These are phyloP conservation scores for Candida saitoana DNA, from an alignment of 805 yeast genomes.

Conservation along the genomic window DNA sequence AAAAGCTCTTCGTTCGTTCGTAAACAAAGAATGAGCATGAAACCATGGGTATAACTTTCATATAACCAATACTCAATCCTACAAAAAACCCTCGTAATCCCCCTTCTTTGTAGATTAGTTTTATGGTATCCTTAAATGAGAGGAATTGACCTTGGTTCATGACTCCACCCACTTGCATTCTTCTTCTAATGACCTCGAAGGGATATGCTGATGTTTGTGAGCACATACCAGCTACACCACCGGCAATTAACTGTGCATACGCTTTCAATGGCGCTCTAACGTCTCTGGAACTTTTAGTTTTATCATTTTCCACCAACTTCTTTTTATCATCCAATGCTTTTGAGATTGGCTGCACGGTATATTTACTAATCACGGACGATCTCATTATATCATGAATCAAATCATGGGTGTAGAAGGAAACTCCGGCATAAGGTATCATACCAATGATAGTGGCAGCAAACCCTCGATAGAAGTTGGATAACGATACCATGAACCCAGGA, in stretches of 20 bases:
- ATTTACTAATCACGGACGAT: conserved; percentile 48
- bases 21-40: conserved; percentile 95
- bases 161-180: conserved; percentile 94
- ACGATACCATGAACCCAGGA: conserved; percentile 29
- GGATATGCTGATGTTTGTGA: conserved; percentile 98
- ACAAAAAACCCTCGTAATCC: conserved; percentile 90
- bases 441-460: conserved; percentile 92
- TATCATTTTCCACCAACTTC: conserved; percentile 14
- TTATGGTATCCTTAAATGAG: conserved; percentile 52
- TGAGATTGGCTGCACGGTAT: conserved; percentile 38
- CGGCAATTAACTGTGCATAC: conserved; percentile 92
- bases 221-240: conserved; percentile 92
- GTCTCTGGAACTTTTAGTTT: conserved; percentile 28
- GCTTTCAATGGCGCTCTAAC: conserved; percentile 66
- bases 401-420: conserved; percentile 93
- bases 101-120: conserved; percentile 59
- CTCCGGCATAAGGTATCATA: conserved; percentile 98
- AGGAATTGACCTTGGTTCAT: conserved; percentile 55
- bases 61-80: conserved; percentile 91
- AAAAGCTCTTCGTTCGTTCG: conserved; percentile 70
- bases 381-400: conserved; percentile 81
- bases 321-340: conserved; percentile 6
- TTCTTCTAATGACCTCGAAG: conserved; percentile 86
- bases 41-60: conserved; percentile 95
- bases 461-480: conserved; percentile 84